Evolutionary conservation across 1,284 basidiomycete species (phyloP).

Genomic region (Puccinia novopanici): DNA sequence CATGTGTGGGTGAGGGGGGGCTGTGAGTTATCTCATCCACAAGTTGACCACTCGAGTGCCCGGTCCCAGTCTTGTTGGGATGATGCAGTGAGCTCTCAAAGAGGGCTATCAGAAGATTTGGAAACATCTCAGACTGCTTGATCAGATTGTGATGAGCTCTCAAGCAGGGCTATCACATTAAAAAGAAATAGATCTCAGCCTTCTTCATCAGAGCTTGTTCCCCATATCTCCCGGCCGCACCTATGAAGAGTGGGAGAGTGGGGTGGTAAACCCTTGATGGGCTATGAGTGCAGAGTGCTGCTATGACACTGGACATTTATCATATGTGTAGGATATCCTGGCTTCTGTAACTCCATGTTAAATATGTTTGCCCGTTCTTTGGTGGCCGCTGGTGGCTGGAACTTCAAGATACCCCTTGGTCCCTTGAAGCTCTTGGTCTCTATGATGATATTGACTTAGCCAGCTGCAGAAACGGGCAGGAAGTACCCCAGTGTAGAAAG

Average conservation of each 20-base stretch:
- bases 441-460: constrained; percentile 1
- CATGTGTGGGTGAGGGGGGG: too few relatives aligned
- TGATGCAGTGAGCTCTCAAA: constrained; percentile 7
- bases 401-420: not conserved
- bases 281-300: not conserved
- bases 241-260: constrained; percentile 10
- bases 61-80: not conserved
- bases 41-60: not conserved
- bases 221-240: not conserved
- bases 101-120: not conserved
- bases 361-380: too few relatives aligned
- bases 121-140: not conserved
- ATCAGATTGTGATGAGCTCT: not conserved
- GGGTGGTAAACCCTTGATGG: not conserved
- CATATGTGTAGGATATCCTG: too few relatives aligned
- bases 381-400: too few relatives aligned
- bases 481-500: constrained; percentile 3
- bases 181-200: not conserved
- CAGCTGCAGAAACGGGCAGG: not conserved
- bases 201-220: not conserved
- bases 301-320: not conserved
- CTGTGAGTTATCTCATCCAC: not conserved
- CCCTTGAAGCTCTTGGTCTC: not conserved
- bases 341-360: too few relatives aligned
- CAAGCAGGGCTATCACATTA: not conserved